These are phyloP conservation scores for Exophiala oligosperma DNA, from an alignment of 2,329 filamentous ascomycete species.

Conservation along the genomic window DNA sequence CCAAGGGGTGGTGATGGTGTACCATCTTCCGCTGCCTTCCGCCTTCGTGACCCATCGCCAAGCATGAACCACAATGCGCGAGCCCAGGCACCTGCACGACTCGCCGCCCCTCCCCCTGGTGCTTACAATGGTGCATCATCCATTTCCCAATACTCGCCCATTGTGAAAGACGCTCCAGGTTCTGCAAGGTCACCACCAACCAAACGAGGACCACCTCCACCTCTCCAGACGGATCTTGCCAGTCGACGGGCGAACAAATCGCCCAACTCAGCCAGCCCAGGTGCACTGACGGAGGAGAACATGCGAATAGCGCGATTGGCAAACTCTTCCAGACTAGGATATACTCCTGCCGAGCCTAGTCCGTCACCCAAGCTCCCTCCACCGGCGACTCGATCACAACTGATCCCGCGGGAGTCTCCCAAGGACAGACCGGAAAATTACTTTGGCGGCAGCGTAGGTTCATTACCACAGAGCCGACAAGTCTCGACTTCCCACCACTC, in stretches of 20 bases:
- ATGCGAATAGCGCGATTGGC: conserved; percentile 27
- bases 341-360: conserved; percentile 18
- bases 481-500: conserved; percentile 2
- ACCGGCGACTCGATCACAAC: conserved; percentile 25
- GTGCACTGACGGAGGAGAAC: conserved; percentile 24
- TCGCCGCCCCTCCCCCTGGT: conserved; percentile 25
- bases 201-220: conserved; percentile 17
- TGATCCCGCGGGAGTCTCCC: conserved; percentile 23
- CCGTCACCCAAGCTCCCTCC: conserved; percentile 27
- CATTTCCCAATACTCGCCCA: conserved; percentile 30
- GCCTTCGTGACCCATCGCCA: conserved; percentile 26
- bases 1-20: background rate
- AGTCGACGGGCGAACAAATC: background rate
- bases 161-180: conserved; percentile 25
- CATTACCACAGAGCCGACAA: background rate
- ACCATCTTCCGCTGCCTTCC: conserved; percentile 9
- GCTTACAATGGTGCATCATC: conserved; percentile 29
- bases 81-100: conserved; percentile 24
- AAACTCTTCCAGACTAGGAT: conserved; percentile 24
- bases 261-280: conserved; percentile 11
- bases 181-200: background rate
- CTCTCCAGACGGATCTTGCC: conserved; percentile 17
- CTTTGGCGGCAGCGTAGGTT: conserved; percentile 6
- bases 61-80: conserved; percentile 23
- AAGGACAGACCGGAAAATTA: conserved; percentile 13